Evolutionary conservation across 2,329 filamentous ascomycete genomes (phyloP).

Genomic region (Byssochlamys sp.): DNA sequence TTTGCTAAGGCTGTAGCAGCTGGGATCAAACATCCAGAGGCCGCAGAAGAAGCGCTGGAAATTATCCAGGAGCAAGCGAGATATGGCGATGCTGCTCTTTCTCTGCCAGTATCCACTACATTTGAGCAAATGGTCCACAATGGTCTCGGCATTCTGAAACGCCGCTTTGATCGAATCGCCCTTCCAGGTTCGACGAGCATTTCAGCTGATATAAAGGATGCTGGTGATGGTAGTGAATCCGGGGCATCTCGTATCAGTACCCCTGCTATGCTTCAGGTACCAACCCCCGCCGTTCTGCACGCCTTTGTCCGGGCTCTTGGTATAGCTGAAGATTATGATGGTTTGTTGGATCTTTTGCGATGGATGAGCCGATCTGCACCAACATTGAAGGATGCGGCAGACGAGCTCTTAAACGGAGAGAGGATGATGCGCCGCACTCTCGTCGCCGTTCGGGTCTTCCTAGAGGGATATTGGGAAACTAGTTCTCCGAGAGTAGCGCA

Average conservation of each 20-base stretch:
- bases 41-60: constrained; percentile 17
- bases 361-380: constrained; percentile 32
- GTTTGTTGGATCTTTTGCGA: constrained; percentile 29
- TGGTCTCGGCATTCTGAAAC: constrained; percentile 24
- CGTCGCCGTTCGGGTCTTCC: constrained; percentile 30
- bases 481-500: background rate
- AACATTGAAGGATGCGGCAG: constrained; percentile 24
- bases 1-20: constrained; percentile 27
- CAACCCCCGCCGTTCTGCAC: constrained; percentile 32
- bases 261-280: constrained; percentile 25
- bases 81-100: constrained; percentile 1
- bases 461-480: constrained; percentile 26
- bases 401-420: constrained; percentile 28
- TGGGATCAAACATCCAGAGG: constrained; percentile 17
- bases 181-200: constrained; percentile 12
- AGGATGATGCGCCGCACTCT: constrained; percentile 31
- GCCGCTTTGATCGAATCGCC: constrained; percentile 27
- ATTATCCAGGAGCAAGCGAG: constrained; percentile 12
- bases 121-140: constrained; percentile 22
- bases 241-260: constrained; percentile 9
- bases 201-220: constrained; percentile 3
- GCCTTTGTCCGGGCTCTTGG: constrained; percentile 34
- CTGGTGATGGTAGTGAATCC: background rate
- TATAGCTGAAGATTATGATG: constrained; percentile 28
- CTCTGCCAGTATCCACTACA: background rate